Evolutionary conservation across 2,329 filamentous ascomycete species (phyloP), one percentile per base, ranked within the genome.

Genomic region (Cercospora janseana): DNA sequence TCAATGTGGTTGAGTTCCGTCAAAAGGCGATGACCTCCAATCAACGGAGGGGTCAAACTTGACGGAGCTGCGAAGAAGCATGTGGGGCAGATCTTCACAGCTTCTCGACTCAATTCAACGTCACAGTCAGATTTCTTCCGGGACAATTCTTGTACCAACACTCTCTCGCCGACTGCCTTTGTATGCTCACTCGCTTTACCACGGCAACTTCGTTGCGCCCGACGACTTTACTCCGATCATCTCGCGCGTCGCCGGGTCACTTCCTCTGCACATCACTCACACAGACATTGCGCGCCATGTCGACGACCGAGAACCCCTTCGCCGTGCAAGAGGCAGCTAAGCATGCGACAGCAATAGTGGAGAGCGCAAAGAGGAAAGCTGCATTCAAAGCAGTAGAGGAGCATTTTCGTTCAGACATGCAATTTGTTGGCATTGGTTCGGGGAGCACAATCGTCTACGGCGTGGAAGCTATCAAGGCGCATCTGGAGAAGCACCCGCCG

Each of bases 381-480:
- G 88, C 87, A 56, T 83, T 79, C 69, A 82, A 80, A 60, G 88
- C 88, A 41, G 87, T 91, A 35, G 75, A 78, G 47, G 85, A 89
- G 54, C 82, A 90, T 71, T 85, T 91, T 63, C 75, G 76, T 48
- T 76, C 78, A 32, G 70, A 73, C 31, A 80, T 81, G 73, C 78
- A 73, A 48, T 84, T 81, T 64, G 77, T 91, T 59, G 88, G 88
- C 60, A 92, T 93, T 69, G 88, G 88, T 56, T 89, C 86, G 51
- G 87, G 87, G 52, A 87, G 85, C 62, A 89, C 86, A 15, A 88
- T 93, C 57, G 82, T 90, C 63, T 90, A 92, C 69, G 87, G 92
- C 41, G 87, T 93, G 52, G 86, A 91, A 60, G 87, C 87, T 49
- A 92, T 94, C 70, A 74, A 74, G 55, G 78, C 78, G 28, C 78